phyloP scores from a whole-genome alignment of 2,329 filamentous ascomycete genomes.

The Colletotrichum scovillei region DNA sequence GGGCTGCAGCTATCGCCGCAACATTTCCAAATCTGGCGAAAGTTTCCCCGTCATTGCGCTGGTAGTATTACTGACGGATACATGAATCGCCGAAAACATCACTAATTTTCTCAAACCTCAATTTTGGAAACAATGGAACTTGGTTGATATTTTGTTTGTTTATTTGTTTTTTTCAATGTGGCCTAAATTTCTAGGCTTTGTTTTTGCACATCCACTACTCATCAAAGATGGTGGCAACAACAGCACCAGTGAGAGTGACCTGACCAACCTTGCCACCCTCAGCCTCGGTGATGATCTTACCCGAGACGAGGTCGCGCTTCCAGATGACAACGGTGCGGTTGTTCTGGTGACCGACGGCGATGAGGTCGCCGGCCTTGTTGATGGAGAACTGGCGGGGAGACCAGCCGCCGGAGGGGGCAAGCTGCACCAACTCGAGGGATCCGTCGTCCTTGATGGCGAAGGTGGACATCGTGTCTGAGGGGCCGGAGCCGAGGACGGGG shows the following conservation, averaged over 20 bases:
- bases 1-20: not conserved
- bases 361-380: constrained; percentile 35
- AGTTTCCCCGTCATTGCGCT: too few species aligned
- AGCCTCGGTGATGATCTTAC: constrained; percentile 36
- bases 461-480: constrained; percentile 35
- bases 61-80: too few species aligned
- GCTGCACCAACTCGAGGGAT: constrained; percentile 35
- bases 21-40: not conserved
- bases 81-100: too few species aligned
- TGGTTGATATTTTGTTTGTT: too few species aligned
- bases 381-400: constrained; percentile 36
- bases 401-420: constrained; percentile 35
- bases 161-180: too few species aligned
- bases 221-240: constrained; percentile 37
- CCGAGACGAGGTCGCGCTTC: constrained; percentile 34
- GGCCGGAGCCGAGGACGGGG: constrained; percentile 34
- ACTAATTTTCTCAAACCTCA: too few species aligned
- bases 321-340: constrained; percentile 36
- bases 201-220: constrained; percentile 15
- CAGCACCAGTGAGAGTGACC: constrained; percentile 33
- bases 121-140: too few species aligned
- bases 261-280: constrained; percentile 38
- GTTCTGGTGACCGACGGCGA: constrained; percentile 36
- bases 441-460: constrained; percentile 36
- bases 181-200: not conserved